Evolutionary conservation across 768 basidiomycete genomes (phyloP).

Genomic region (Xerocomus spinulosus): DNA sequence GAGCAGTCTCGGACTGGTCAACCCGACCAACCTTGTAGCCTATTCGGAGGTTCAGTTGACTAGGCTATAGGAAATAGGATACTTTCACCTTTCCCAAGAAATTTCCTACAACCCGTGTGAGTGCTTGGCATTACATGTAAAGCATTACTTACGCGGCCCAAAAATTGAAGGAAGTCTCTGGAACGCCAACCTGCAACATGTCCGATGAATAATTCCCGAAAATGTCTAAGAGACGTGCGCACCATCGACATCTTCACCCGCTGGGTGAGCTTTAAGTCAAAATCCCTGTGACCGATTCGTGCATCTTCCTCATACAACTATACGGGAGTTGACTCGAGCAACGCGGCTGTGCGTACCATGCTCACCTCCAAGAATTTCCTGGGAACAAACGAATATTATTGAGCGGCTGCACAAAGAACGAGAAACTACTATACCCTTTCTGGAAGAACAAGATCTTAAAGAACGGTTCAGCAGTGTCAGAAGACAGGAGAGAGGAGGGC

Average conservation of each 20-base stretch:
- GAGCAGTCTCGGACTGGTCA: constrained; percentile 94
- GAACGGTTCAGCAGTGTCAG: constrained; percentile 16
- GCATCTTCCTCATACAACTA: constrained; percentile 95
- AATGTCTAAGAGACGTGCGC: constrained; percentile 9
- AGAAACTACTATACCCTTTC: constrained; percentile 64
- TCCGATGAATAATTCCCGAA: background rate
- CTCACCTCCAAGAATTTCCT: constrained; percentile 79
- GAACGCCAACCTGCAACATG: constrained; percentile 76
- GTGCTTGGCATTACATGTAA: constrained; percentile 2
- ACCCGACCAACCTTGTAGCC: constrained; percentile 95
- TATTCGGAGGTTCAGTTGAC: constrained; percentile 19
- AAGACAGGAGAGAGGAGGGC: constrained; percentile 3
- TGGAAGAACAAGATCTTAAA: constrained; percentile 89
- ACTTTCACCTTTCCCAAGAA: constrained; percentile 55
- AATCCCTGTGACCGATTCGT: constrained; percentile 85
- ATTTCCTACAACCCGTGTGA: constrained; percentile 49
- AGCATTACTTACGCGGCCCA: constrained; percentile 72
- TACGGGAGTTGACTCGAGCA: background rate
- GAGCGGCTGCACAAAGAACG: background rate
- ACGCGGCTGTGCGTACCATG: background rate
- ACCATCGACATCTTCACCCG: constrained; percentile 99
- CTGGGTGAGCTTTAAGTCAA: constrained; percentile 87
- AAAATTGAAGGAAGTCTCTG: constrained; percentile 88
- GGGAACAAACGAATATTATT: constrained; percentile 17
- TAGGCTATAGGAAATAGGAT: background rate